Percentiles rank a stretch among this genome's conserved stretches.
phyloP scores from a whole-genome alignment of 495 filamentous ascomycete species.

The Platismatia glauca region DNA sequence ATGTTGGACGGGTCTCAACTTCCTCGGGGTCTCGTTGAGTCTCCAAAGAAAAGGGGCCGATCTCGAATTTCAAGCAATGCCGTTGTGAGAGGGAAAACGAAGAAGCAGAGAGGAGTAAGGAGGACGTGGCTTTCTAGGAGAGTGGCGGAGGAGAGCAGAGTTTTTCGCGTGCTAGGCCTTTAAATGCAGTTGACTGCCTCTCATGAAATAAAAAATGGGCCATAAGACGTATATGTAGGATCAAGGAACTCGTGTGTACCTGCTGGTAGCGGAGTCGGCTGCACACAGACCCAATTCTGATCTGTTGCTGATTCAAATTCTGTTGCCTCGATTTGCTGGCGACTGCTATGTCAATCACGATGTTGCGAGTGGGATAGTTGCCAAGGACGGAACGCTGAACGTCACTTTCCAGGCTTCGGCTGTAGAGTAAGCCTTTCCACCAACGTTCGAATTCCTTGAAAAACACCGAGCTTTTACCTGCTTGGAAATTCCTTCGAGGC shows the following conservation, averaged over 20 bases:
- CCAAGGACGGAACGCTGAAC: background rate
- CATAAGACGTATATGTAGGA: background rate
- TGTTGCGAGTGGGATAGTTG: background rate
- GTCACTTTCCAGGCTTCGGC: background rate
- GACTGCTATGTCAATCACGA: no score
- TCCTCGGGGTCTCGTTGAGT: background rate
- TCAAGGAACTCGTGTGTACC: conserved; percentile 24
- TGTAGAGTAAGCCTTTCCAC: background rate
- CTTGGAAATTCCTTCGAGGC: background rate
- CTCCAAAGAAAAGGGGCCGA: background rate
- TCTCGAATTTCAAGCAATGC: no score
- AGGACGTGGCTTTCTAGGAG: background rate
- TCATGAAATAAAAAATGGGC: no score
- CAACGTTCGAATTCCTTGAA: background rate
- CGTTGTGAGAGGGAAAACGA: no score
- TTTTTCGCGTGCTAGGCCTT: conserved; percentile 39
- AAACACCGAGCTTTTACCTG: background rate
- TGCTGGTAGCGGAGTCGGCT: conserved; percentile 31
- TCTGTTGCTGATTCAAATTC: no score
- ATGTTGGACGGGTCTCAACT: conserved; percentile 23
- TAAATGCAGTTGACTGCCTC: conserved; percentile 56
- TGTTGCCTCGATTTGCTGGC: no score
- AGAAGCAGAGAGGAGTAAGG: background rate
- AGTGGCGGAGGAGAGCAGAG: background rate
- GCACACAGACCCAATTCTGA: no score